Evolutionary conservation across 352 stramenopile species (phyloP).

Genomic region (Phytophthora cryptogea): DNA sequence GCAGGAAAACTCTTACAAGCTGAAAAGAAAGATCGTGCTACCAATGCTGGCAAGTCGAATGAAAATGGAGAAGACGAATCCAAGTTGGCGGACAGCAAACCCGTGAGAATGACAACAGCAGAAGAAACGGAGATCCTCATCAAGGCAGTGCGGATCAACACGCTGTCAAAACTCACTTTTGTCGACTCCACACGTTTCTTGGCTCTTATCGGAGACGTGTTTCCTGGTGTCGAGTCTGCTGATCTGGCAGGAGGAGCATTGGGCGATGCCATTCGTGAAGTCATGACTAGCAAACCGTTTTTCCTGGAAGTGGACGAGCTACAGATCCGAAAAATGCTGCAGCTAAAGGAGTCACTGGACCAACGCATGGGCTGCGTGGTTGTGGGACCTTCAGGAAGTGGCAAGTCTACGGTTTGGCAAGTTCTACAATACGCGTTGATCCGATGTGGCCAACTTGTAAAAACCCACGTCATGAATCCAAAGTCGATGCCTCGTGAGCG

Average conservation of each 20-base stretch:
- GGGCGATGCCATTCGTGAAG: constrained; percentile 83
- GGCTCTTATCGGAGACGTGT: constrained; percentile 93
- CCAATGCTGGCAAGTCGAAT: constrained; percentile 4
- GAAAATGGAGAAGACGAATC: constrained; percentile 24
- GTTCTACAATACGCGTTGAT: constrained; percentile 90
- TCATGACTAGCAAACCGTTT: constrained; percentile 91
- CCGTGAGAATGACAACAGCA: constrained; percentile 53
- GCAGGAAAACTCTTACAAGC: constrained; percentile 90
- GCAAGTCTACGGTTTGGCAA: constrained; percentile 95
- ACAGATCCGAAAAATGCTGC: constrained; percentile 95
- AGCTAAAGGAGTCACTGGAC: constrained; percentile 95
- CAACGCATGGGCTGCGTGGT: constrained; percentile 96
- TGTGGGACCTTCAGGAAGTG: constrained; percentile 92
- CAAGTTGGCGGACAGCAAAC: constrained; percentile 24
- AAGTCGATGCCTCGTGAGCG: constrained; percentile 94
- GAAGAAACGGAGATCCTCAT: constrained; percentile 93
- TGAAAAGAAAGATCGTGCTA: constrained; percentile 72
- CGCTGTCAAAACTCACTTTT: constrained; percentile 95
- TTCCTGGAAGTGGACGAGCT: constrained; percentile 87
- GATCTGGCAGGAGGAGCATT: constrained; percentile 87
- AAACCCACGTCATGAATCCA: constrained; percentile 96
- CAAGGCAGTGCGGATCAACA: constrained; percentile 96
- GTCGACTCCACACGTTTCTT: constrained; percentile 91
- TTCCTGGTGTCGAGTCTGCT: constrained; percentile 84
- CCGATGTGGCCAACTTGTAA: constrained; percentile 84